These are phyloP conservation scores for Hypoxylon perforatum DNA, from an alignment of 495 filamentous ascomycete species.

Conservation along the genomic window DNA sequence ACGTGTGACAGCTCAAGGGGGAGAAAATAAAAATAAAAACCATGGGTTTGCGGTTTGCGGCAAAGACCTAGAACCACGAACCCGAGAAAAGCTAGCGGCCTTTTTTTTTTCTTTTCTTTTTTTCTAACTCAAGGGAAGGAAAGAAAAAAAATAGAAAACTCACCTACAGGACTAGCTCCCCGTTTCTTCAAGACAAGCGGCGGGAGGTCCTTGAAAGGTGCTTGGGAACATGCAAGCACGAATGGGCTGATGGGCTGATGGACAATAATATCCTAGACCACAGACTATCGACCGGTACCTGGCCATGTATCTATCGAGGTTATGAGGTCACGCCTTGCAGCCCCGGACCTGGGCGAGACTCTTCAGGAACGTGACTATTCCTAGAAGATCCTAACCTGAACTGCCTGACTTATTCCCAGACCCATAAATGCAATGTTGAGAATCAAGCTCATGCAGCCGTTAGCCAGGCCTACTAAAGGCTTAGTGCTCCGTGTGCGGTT, in stretches of 20 bases:
- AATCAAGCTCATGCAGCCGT: constrained; percentile 37
- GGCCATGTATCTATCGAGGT: constrained; percentile 42
- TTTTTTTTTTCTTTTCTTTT: too few species aligned
- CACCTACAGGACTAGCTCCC: constrained; percentile 39
- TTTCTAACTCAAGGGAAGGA: constrained; percentile 26
- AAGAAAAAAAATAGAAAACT: constrained; percentile 23
- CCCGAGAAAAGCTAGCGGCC: constrained; percentile 32
- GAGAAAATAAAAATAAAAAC: constrained; percentile 23
- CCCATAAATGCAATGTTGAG: constrained; percentile 36
- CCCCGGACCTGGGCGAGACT: constrained; percentile 34
- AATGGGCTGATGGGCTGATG: constrained; percentile 42
- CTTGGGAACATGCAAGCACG: constrained; percentile 38
- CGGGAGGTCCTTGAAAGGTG: constrained; percentile 37
- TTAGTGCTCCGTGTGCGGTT: constrained; percentile 22
- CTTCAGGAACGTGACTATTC: constrained; percentile 41
- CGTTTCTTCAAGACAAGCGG: constrained; percentile 11
- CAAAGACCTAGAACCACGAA: constrained; percentile 25
- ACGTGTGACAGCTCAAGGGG: constrained; percentile 40
- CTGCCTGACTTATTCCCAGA: constrained; percentile 23
- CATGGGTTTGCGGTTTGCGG: constrained; percentile 21
- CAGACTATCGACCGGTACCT: constrained; percentile 12
- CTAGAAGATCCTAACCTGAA: constrained; percentile 33
- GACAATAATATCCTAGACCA: constrained; percentile 32
- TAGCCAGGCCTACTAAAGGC: constrained; percentile 25
- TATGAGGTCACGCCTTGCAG: constrained; percentile 38